A percentile compares a stretch with the other conserved stretches of the same genome.
These are phyloP conservation scores for Ascochyta lentis DNA, from an alignment of 2,329 filamentous ascomycete genomes.

Conservation along the genomic window DNA sequence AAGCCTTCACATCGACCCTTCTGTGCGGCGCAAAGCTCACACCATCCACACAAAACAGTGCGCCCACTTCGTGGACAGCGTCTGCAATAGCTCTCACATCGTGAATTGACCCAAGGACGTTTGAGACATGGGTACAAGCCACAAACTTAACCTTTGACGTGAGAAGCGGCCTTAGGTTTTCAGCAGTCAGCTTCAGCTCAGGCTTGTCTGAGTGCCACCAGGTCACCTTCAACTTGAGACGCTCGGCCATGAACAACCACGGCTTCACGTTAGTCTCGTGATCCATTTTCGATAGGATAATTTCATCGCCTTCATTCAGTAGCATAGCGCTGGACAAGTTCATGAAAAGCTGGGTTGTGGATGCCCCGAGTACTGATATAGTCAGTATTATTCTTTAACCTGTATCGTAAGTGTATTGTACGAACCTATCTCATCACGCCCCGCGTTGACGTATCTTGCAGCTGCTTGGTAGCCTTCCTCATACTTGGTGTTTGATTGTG, in stretches of 20 bases:
- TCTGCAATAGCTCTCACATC: slow-evolving; percentile 64
- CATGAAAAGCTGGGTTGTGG: slow-evolving; percentile 77
- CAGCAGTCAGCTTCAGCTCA: slow-evolving; percentile 66
- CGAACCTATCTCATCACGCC: slow-evolving; percentile 68
- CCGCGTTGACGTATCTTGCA: slow-evolving; percentile 74
- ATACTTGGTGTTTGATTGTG: slow-evolving; percentile 66
- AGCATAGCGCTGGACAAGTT: slow-evolving; percentile 61
- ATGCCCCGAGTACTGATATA: slow-evolving; percentile 68
- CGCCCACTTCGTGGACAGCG: slow-evolving; percentile 59
- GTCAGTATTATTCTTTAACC: background rate
- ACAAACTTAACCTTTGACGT: slow-evolving; percentile 72
- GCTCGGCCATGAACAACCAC: slow-evolving; percentile 72
- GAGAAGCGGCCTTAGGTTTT: slow-evolving; percentile 65
- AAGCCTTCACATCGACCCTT: slow-evolving; percentile 68
- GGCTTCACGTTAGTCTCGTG: slow-evolving; percentile 80
- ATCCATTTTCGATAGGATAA: slow-evolving; percentile 74
- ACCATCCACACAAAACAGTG: slow-evolving; percentile 75
- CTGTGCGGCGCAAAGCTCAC: slow-evolving; percentile 80
- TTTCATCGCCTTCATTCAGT: slow-evolving; percentile 61
- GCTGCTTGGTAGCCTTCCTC: slow-evolving; percentile 67
- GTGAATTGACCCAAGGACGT: slow-evolving; percentile 75
- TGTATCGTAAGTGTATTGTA: background rate
- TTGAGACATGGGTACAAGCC: slow-evolving; percentile 75
- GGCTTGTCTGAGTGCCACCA: slow-evolving; percentile 66
- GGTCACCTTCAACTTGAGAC: slow-evolving; percentile 67